A percentile compares a stretch with the other conserved stretches of the same genome.
phyloP scores from a whole-genome alignment of 176 grass and related monocot species.

The Themeda triandra region DNA sequence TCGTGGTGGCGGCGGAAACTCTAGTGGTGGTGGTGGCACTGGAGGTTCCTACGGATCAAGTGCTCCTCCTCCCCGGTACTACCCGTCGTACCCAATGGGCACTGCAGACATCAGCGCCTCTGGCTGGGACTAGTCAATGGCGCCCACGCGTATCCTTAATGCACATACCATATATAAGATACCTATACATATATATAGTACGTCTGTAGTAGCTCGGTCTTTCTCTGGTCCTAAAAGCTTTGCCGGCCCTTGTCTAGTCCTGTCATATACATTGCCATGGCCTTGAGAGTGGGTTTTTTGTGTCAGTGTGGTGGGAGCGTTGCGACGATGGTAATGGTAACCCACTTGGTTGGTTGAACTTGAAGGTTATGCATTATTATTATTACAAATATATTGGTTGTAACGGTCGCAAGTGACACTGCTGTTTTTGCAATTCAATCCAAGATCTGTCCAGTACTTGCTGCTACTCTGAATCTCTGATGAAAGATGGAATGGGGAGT shows the following conservation, averaged over 20 bases:
- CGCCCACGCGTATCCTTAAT: not conserved
- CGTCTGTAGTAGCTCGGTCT: not conserved
- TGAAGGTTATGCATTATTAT: not conserved
- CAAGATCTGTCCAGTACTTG: not conserved
- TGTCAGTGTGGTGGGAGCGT: not conserved
- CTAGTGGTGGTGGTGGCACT: not conserved
- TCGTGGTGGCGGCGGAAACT: conserved; percentile 7
- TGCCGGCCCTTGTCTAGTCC: not conserved
- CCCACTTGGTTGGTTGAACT: not conserved
- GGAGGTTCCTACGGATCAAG: not conserved
- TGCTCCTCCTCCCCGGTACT: conserved; percentile 25
- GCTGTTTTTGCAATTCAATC: not conserved
- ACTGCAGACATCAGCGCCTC: conserved; percentile 41
- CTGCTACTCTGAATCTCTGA: not conserved
- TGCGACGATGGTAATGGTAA: not conserved
- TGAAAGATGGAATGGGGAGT: not conserved
- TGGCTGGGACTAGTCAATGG: conserved; percentile 51
- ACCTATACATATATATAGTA: not conserved
- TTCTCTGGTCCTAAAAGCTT: not conserved
- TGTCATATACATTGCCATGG: not conserved
- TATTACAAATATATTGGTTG: not conserved
- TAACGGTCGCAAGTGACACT: not conserved
- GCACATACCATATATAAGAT: conserved; percentile 27
- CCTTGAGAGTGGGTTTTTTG: not conserved
- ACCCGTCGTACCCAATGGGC: conserved; percentile 46